phyloP scores from a whole-genome alignment of 169 alveolate species.

The Amoebophrya sp. region DNA sequence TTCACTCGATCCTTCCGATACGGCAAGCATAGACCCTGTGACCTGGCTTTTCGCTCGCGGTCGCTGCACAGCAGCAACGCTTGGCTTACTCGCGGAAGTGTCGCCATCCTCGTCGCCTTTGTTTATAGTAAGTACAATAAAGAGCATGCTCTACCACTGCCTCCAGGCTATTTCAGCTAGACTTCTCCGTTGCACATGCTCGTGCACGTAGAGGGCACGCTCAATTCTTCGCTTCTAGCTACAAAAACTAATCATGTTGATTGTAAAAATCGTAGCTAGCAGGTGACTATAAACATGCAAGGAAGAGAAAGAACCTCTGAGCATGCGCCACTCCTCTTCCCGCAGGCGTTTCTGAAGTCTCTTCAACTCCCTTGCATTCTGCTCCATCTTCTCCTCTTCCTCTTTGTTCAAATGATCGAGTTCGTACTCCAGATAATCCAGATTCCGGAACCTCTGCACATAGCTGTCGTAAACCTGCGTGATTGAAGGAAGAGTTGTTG shows the following conservation, averaged over 20 bases:
- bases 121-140: too few relatives aligned
- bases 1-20: background rate
- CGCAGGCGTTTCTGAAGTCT: conserved; percentile 43
- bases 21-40: background rate
- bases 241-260: too few relatives aligned
- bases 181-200: too few relatives aligned
- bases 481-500: background rate
- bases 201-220: too few relatives aligned
- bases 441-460: conserved; percentile 66
- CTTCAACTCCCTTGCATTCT: conserved; percentile 39
- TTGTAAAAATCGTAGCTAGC: too few relatives aligned
- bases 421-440: conserved; percentile 64
- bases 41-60: background rate
- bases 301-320: conserved; percentile 10
- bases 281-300: too few relatives aligned
- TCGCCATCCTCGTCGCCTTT: background rate
- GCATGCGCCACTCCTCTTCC: conserved; percentile 35
- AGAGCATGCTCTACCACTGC: too few relatives aligned
- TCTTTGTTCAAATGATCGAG: conserved; percentile 57
- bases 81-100: background rate
- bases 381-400: conserved; percentile 52
- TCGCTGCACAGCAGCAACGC: background rate
- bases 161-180: too few relatives aligned
- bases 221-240: too few relatives aligned
- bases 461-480: conserved; percentile 56